Base-by-base conservation (phyloP, 1,284 basidiomycete genomes). In the Phellopilus nigrolimitatus region DNA sequence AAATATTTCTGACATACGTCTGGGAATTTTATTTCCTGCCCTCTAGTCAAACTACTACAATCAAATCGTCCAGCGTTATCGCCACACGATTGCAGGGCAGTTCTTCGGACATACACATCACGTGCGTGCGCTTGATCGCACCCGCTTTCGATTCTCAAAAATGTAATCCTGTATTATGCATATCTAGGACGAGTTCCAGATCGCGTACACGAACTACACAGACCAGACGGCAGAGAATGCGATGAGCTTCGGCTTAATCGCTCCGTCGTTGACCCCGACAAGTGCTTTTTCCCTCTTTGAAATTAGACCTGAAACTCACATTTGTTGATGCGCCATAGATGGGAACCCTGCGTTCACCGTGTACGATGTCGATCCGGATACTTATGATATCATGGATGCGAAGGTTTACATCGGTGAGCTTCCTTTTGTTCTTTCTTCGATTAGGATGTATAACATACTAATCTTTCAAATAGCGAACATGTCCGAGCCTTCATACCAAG, bases 41-140 rank as follows among this genome's bases (percentile, higher is more conserved):
- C n/a, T 49, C 15, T 43, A 79, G 76, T 78, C 77, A 4, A 75
- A 76, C 51, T 78, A 77, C 58, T 79, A 77, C 47, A 69, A 79
- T 55, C 79, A 82, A 59, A 71, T 81, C 45, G 65, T 82, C 7
- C 73, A 78, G 55, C 68, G 80, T 12, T 83, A 80, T 61, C 72
- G 72, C 54, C 68, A 75, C 53, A 79, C 78, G 4, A 79, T 82
- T 49, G 75, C 76, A 4, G 78, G 68, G 0, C 71, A 73, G 42
- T 75, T 76, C 56, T 76, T 70, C 53, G 74, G 75, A 1, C 74
- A 77, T 53, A 74, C 66, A 46, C 73, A 71, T 52, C 60, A 61
- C 44, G 64, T 65, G 45, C n/a, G 56, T 27, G 30, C 4, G 41
- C 33, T 1, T 54, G 15, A 43, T 39, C 17, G 28, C 38, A 21